Conservation (phyloP, 176 grass and related monocot genomes). For the Luzula sylvatica region DNA sequence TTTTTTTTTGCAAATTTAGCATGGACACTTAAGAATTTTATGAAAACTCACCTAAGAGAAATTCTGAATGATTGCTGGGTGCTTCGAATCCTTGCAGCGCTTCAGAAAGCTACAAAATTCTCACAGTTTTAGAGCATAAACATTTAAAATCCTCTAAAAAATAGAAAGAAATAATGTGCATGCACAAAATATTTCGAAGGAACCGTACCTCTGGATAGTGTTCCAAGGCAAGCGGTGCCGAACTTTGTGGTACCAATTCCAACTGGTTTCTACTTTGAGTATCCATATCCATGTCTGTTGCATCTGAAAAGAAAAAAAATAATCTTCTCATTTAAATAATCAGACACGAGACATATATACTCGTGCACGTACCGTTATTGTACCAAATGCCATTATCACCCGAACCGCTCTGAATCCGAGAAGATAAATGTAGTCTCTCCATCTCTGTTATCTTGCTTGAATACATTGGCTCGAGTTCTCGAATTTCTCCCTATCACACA, state of each 20-base stretch:
- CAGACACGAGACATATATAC: background rate
- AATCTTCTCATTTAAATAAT: background rate
- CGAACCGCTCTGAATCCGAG: background rate
- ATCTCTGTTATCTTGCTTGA: background rate
- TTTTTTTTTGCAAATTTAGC: too few relatives aligned
- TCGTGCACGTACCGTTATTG: background rate
- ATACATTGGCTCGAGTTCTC: background rate
- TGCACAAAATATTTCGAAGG: background rate
- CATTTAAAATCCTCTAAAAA: too few relatives aligned
- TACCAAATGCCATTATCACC: background rate
- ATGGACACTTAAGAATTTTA: background rate
- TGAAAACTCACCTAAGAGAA: background rate
- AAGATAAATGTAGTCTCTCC: background rate
- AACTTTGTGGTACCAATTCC: background rate
- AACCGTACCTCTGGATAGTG: constrained; percentile 4
- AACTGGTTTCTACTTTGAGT: background rate
- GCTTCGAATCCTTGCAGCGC: background rate
- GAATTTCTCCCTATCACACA: background rate
- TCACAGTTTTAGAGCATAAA: too few relatives aligned
- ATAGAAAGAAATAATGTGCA: background rate
- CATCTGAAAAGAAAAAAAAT: background rate
- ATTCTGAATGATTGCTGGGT: constrained; percentile 1
- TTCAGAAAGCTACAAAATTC: constrained; percentile 10
- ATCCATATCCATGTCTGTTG: background rate
- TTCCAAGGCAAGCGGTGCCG: background rate